Percentiles rank a stretch among this genome's conserved stretches.
Conservation (phyloP, 176 grass and related monocot genomes). For the Oryza meyeriana region DNA sequence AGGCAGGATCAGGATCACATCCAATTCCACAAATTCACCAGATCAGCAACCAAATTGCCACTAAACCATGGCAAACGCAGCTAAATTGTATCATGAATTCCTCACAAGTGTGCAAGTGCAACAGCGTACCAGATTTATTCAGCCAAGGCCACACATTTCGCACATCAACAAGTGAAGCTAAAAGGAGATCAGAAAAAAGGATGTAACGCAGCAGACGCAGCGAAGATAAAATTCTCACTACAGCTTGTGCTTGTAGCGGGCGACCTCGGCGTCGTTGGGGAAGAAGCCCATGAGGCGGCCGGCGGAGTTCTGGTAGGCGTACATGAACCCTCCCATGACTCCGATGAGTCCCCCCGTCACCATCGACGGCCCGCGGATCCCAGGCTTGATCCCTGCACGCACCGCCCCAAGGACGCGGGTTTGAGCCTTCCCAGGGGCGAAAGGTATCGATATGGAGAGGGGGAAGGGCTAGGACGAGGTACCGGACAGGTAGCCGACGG, state of each 20-base stretch:
- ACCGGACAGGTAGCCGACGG: conserved; percentile 95
- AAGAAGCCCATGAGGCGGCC: conserved; percentile 97
- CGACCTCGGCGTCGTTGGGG: conserved; percentile 86
- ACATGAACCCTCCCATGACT: conserved; percentile 93
- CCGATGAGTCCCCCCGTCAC: conserved; percentile 91
- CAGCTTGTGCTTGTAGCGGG: conserved; percentile 59
- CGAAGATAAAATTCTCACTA: not conserved
- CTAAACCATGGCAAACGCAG: conserved; percentile 19
- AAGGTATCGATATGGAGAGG: not conserved
- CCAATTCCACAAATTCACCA: not conserved
- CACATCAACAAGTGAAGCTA: conserved; percentile 32
- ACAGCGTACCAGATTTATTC: conserved; percentile 45
- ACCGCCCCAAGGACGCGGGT: not conserved
- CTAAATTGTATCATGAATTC: conserved; percentile 34
- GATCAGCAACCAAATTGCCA: conserved; percentile 6
- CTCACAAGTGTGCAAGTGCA: conserved; percentile 24
- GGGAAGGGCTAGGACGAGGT: not conserved
- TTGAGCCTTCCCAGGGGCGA: not conserved
- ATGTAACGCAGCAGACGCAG: not conserved
- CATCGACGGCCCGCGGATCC: conserved; percentile 95
- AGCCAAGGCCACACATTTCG: conserved; percentile 9
- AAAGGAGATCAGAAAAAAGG: conserved; percentile 32
- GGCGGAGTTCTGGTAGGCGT: conserved; percentile 95
- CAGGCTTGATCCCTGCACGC: conserved; percentile 86
- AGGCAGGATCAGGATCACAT: not conserved